Evolutionary conservation across 441 rosid genomes (phyloP).

Genomic region (Pelargonium cotyledonis): DNA sequence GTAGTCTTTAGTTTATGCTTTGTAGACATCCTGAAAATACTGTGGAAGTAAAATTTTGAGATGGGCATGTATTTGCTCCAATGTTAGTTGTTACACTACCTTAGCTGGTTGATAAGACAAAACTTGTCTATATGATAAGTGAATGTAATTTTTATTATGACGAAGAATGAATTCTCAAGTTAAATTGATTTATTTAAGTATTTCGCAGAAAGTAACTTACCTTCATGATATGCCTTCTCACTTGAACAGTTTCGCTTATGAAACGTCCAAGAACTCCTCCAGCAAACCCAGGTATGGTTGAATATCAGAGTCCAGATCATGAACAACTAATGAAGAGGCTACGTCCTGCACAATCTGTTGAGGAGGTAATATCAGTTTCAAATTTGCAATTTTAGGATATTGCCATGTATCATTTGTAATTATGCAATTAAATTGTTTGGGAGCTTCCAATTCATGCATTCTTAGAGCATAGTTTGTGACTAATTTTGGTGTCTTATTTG

Average conservation of each 20-base stretch:
- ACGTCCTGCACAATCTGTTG: slow-evolving; percentile 57
- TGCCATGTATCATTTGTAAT: slow-evolving; percentile 19
- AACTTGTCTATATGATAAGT: background rate
- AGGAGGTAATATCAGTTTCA: slow-evolving; percentile 30
- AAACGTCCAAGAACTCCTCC: slow-evolving; percentile 72
- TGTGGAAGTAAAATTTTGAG: background rate
- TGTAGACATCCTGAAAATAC: background rate
- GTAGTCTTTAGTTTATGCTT: background rate
- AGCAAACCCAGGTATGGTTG: slow-evolving; percentile 43
- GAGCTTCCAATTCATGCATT: slow-evolving; percentile 9
- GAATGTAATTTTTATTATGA: background rate
- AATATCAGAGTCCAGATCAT: slow-evolving; percentile 73
- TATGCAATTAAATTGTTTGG: slow-evolving; percentile 2
- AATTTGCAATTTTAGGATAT: slow-evolving; percentile 14
- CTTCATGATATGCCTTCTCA: slow-evolving; percentile 17
- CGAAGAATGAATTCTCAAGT: background rate
- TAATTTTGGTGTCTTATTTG: slow-evolving; percentile 22
- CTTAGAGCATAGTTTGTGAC: background rate
- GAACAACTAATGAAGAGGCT: slow-evolving; percentile 63
- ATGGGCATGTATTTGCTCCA: background rate
- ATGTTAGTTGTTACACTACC: background rate
- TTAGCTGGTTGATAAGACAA: background rate
- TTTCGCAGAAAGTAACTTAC: slow-evolving; percentile 3
- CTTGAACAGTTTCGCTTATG: slow-evolving; percentile 31
- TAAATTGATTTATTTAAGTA: slow-evolving; percentile 14